Percentiles rank a stretch among this genome's conserved stretches.
phyloP scores from a whole-genome alignment of 371 early-diverging fungal genomes.

The Syncephalastrum racemosum region DNA sequence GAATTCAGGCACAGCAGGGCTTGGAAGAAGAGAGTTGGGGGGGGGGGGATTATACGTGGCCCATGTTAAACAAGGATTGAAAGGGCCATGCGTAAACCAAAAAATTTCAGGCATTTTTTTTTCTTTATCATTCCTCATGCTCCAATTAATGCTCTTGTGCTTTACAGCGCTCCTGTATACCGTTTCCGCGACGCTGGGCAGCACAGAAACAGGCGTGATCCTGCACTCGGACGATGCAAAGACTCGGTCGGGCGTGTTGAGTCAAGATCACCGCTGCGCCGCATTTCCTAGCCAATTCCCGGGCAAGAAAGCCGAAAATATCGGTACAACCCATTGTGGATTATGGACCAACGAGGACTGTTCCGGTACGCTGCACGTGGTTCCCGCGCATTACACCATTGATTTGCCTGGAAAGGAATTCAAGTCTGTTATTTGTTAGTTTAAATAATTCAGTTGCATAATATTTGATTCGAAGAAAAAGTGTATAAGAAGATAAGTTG shows the following conservation, averaged over 20 bases:
- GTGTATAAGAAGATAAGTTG: not conserved
- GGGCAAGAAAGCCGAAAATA: constrained; percentile 28
- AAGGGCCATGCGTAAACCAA: too few species aligned
- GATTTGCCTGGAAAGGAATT: constrained; percentile 24
- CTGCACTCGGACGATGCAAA: constrained; percentile 23
- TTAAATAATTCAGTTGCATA: not conserved
- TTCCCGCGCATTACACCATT: constrained; percentile 43
- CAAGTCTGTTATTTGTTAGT: constrained; percentile 32
- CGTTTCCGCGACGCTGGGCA: constrained; percentile 7
- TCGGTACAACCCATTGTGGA: constrained; percentile 35
- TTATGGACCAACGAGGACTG: constrained; percentile 38
- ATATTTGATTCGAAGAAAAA: not conserved
- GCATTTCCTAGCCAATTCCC: constrained; percentile 30
- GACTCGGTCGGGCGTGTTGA: constrained; percentile 30
- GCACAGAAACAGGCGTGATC: constrained; percentile 19
- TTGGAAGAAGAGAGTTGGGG: too few species aligned
- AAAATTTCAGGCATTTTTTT: too few species aligned
- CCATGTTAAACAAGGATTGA: too few species aligned
- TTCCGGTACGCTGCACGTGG: constrained; percentile 31
- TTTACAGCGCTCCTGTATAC: constrained; percentile 18
- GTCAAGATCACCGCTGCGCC: constrained; percentile 33
- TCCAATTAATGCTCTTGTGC: not conserved
- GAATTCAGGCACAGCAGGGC: too few species aligned
- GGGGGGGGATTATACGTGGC: too few species aligned
- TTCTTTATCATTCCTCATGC: too few species aligned